phyloP scores from a whole-genome alignment of 192 early-diverging fungal species.

The Coemansia sp. region DNA sequence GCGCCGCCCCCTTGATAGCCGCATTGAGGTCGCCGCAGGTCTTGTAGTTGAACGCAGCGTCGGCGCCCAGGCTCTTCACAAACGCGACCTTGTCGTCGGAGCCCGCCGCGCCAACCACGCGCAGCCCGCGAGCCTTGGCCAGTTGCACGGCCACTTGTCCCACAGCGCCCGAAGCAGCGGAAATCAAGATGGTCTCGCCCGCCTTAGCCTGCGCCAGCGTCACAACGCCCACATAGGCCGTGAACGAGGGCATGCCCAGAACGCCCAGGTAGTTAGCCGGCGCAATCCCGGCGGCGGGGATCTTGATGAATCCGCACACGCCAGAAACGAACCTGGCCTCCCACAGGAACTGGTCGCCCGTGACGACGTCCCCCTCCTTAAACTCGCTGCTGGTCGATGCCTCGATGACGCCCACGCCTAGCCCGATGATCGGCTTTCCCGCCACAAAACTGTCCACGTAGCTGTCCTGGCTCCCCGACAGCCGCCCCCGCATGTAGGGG shows the following conservation, averaged over 20 bases:
- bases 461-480: slow-evolving; percentile 58
- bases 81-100: slow-evolving; percentile 80
- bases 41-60: slow-evolving; percentile 95
- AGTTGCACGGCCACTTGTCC: slow-evolving; percentile 80
- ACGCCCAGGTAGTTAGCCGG: slow-evolving; percentile 62
- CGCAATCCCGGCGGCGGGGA: slow-evolving; percentile 46
- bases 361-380: slow-evolving; percentile 74
- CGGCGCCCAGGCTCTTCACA: slow-evolving; percentile 71
- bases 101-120: slow-evolving; percentile 81
- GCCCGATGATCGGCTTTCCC: slow-evolving; percentile 49
- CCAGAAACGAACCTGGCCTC: slow-evolving; percentile 49
- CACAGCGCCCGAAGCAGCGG: slow-evolving; percentile 77
- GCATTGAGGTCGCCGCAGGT: slow-evolving; percentile 50
- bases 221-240: slow-evolving; percentile 72
- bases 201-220: slow-evolving; percentile 67
- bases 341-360: slow-evolving; percentile 67
- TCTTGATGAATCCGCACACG: slow-evolving; percentile 12
- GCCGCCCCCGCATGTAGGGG: slow-evolving; percentile 73
- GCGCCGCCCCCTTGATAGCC: slow-evolving; percentile 62
- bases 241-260: slow-evolving; percentile 80
- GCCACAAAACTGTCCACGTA: slow-evolving; percentile 61
- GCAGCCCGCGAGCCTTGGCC: slow-evolving; percentile 69
- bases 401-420: slow-evolving; percentile 61
- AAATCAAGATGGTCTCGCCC: slow-evolving; percentile 83
- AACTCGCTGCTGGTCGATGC: slow-evolving; percentile 59